Conservation (phyloP, 495 filamentous ascomycete species). For the Daldinia vernicosa region DNA sequence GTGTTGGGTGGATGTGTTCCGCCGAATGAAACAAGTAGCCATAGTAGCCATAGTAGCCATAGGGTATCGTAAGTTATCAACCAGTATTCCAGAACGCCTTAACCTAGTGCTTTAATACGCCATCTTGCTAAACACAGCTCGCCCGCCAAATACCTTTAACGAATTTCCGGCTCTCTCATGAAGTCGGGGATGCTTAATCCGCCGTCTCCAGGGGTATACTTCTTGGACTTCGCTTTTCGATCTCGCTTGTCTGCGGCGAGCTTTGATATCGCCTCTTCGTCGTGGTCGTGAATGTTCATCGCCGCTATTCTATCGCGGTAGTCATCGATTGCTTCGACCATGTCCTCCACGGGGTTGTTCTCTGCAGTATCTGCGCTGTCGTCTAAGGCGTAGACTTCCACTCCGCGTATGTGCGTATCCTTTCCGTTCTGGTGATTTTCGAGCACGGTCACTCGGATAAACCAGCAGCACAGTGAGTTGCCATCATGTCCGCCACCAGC, state of each 20-base stretch:
- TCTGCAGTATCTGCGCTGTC: slow-evolving; percentile 49
- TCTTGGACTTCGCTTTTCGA: slow-evolving; percentile 38
- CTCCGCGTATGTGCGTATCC: slow-evolving; percentile 92
- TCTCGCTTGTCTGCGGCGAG: slow-evolving; percentile 26
- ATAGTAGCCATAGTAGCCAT: slow-evolving; percentile 7
- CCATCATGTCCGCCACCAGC: slow-evolving; percentile 69
- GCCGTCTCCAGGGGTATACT: slow-evolving; percentile 42
- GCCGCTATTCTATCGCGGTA: slow-evolving; percentile 25
- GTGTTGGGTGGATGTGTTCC: background rate
- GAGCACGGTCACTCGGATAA: slow-evolving; percentile 84
- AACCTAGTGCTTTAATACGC: slow-evolving; percentile 1
- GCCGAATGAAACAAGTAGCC: slow-evolving; percentile 5
- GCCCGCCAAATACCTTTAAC: slow-evolving; percentile 34
- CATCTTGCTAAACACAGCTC: background rate
- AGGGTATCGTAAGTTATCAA: slow-evolving; percentile 33
- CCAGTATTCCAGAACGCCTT: slow-evolving; percentile 32
- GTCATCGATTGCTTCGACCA: slow-evolving; percentile 43
- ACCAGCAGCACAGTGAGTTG: slow-evolving; percentile 80
- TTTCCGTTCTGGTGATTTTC: slow-evolving; percentile 99
- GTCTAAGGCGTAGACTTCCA: slow-evolving; percentile 89
- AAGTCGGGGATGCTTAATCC: slow-evolving; percentile 52
- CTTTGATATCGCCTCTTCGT: slow-evolving; percentile 38
- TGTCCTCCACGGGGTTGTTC: slow-evolving; percentile 46
- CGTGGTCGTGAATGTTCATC: slow-evolving; percentile 43
- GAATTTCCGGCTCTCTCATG: slow-evolving; percentile 58